Evolutionary conservation across 768 basidiomycete species (phyloP), one percentile per base, ranked within the genome.

Genomic region (Tricholoma hemisulphureum): DNA sequence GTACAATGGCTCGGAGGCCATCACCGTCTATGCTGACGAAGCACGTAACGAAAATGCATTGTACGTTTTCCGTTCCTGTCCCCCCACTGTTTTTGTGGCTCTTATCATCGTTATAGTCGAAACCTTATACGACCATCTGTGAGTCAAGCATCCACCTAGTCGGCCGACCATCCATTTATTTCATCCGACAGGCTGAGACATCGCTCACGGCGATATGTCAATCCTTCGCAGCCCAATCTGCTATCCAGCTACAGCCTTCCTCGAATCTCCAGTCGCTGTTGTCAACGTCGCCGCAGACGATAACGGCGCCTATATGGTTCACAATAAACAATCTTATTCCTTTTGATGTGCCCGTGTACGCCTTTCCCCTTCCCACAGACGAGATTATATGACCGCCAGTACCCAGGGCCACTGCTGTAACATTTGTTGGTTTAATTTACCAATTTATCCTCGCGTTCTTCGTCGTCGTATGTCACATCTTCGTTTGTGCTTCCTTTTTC

Each of bases 291-390:
- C 86, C 87, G 0, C 72, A 75, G 51, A 75, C 83, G 1, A 65
- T 88, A 29, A 69, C 75, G 2, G 62, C 70, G 10, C 85, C 88
- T 0, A 63, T 86, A 3, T 72, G 66, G 14, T 86, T 79, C 59
- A 78, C 67, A 1, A 58, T 83, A 28, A 55, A 73, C 43, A 87
- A 89, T 58, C 63, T 84, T 2, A 71, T 79, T 32, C 85, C 88
- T 0, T 89, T 88, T 58, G 78, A 86, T 63, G 68, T 80, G 18
- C 80, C 85, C 29, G 83, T 82, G 85, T 87, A 77, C n/a, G 84
- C 71, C 7, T 11, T 29, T 45, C 41, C 28, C 20, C 32, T 10
- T 14, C 16, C 32, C 18, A n/a, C 10, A n/a, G n/a, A n/a, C n/a
- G n/a, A n/a, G n/a, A n/a, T n/a, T n/a, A n/a, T n/a, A 41, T 28